These are phyloP conservation scores for Penicillium angulare DNA, from an alignment of 495 filamentous ascomycete genomes.

Conservation along the genomic window DNA sequence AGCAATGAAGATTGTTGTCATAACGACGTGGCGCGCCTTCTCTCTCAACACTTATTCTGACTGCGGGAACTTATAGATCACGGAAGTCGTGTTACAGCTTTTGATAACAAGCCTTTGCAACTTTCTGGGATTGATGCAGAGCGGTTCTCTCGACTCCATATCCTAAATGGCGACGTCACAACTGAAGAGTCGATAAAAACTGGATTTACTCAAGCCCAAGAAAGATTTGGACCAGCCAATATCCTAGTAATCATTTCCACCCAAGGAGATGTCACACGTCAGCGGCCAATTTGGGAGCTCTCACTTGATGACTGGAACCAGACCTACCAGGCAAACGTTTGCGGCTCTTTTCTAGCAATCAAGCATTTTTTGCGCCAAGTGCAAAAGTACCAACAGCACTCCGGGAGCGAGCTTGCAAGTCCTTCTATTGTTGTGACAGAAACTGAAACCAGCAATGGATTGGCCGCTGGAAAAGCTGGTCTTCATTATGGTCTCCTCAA, in stretches of 20 bases:
- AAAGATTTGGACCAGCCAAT: conserved; percentile 52
- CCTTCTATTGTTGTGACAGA: conserved; percentile 56
- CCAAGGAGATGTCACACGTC: conserved; percentile 42
- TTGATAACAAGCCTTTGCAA: conserved; percentile 36
- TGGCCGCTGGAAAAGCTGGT: conserved; percentile 51
- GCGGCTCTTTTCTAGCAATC: conserved; percentile 56
- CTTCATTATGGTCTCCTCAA: conserved; percentile 55
- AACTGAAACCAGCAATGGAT: conserved; percentile 47
- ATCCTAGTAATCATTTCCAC: conserved; percentile 54
- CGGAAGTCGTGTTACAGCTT: conserved; percentile 54
- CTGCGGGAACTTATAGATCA: conserved; percentile 33
- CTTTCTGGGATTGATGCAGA: conserved; percentile 21
- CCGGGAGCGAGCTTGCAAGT: conserved; percentile 41
- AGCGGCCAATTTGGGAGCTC: conserved; percentile 54
- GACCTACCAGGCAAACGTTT: conserved; percentile 48
- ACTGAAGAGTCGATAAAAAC: conserved; percentile 46
- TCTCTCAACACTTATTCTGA: not conserved
- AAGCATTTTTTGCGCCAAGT: conserved; percentile 54
- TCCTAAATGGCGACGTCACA: conserved; percentile 45
- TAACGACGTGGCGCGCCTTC: no score
- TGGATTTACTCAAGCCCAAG: conserved; percentile 39
- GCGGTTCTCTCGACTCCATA: conserved; percentile 31
- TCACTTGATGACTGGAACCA: conserved; percentile 51
- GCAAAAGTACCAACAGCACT: conserved; percentile 29
- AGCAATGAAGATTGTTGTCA: no score